Evolutionary conservation across 805 yeast species (phyloP).

Genomic region (Nakazawaea laoshanensis): DNA sequence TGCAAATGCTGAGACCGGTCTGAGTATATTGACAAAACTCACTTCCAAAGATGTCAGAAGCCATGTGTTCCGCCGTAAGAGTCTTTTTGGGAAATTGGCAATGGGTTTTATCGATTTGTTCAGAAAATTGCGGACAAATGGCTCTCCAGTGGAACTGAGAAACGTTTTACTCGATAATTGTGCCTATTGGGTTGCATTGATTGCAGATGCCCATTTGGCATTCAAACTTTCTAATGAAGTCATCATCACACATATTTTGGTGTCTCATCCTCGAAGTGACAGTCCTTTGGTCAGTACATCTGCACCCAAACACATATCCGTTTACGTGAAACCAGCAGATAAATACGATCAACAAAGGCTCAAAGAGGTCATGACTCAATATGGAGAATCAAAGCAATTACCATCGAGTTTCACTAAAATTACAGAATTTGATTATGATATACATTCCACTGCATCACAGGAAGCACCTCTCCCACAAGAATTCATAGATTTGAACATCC

Average conservation of each 20-base stretch:
- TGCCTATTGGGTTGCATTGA: constrained; percentile 5
- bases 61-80: constrained; percentile 4
- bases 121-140: constrained; percentile 1
- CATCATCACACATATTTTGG: constrained; percentile 2
- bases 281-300: constrained; percentile 7
- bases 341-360: background rate
- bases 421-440: constrained; percentile 8
- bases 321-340: constrained; percentile 7
- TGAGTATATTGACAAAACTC: background rate
- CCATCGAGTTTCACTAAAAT: constrained; percentile 3
- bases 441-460: constrained; percentile 5
- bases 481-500: constrained; percentile 5
- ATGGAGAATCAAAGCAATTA: constrained; percentile 7
- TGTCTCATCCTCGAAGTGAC: constrained; percentile 10
- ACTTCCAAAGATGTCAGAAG: constrained; percentile 2
- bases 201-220: constrained; percentile 8
- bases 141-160: background rate
- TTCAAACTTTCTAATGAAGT: constrained; percentile 4
- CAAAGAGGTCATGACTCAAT: background rate
- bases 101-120: constrained; percentile 10
- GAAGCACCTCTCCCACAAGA: constrained; percentile 4
- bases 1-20: constrained; percentile 8
- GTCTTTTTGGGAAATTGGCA: background rate
- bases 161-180: constrained; percentile 4
- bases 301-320: constrained; percentile 8